Evolutionary conservation across 2,329 filamentous ascomycete genomes (phyloP).

Genomic region (Aulographum hederae): DNA sequence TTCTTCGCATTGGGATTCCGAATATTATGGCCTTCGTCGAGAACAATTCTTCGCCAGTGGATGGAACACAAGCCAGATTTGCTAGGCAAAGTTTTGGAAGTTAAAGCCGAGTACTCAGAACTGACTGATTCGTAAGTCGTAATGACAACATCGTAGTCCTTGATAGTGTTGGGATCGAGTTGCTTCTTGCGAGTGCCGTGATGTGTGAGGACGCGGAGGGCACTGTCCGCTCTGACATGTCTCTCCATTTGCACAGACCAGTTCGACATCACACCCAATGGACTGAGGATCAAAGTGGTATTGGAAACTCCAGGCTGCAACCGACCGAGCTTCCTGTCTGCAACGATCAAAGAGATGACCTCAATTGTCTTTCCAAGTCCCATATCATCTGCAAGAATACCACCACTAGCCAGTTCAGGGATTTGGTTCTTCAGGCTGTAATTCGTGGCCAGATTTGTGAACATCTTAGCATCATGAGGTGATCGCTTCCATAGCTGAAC

Average conservation of each 20-base stretch:
- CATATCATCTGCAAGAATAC: constrained; percentile 86
- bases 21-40: constrained; percentile 73
- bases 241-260: constrained; percentile 65
- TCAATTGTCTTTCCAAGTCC: constrained; percentile 80
- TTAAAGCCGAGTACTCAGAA: constrained; percentile 34
- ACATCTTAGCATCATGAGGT: constrained; percentile 21
- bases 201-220: constrained; percentile 52
- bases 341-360: constrained; percentile 59
- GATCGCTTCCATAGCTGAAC: constrained; percentile 62
- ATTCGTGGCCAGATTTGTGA: constrained; percentile 53
- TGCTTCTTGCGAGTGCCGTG: constrained; percentile 44
- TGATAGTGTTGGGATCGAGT: constrained; percentile 35
- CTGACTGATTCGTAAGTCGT: constrained; percentile 69
- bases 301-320: constrained; percentile 6
- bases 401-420: constrained; percentile 55
- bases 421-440: constrained; percentile 36
- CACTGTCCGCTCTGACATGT: constrained; percentile 47
- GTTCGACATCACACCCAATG: constrained; percentile 77
- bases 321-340: constrained; percentile 10
- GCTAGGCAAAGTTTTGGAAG: constrained; percentile 13
- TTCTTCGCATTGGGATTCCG: constrained; percentile 60
- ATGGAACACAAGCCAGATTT: constrained; percentile 39
- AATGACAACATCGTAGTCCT: constrained; percentile 56
- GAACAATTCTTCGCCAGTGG: constrained; percentile 60
- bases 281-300: constrained; percentile 66